A percentile compares a stretch with the other conserved stretches of the same genome.
Evolutionary conservation across 108 stramenopile species (phyloP).

Genomic region (Cyclostephanos invisitatus): DNA sequence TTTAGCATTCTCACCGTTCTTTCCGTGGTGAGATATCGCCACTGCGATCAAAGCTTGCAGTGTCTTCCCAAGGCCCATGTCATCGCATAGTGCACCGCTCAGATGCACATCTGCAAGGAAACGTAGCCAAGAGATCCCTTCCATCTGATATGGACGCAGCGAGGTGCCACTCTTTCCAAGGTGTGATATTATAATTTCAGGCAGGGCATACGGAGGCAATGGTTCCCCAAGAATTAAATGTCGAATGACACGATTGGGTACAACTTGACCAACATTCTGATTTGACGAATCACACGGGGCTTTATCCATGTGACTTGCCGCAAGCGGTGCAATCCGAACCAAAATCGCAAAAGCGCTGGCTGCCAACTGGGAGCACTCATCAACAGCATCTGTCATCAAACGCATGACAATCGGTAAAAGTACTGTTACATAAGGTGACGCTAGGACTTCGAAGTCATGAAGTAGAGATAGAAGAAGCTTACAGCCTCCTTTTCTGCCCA

Average conservation of each 20-base stretch:
- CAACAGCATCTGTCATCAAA: constrained; percentile 70
- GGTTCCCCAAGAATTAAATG: constrained; percentile 88
- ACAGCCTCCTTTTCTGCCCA: constrained; percentile 37
- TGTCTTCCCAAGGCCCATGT: constrained; percentile 85
- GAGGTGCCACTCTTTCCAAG: constrained; percentile 46
- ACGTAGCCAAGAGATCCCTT: constrained; percentile 85
- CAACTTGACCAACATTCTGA: not conserved
- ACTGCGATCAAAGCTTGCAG: constrained; percentile 72
- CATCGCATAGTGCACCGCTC: constrained; percentile 85
- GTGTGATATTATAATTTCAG: constrained; percentile 34
- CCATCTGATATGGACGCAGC: constrained; percentile 81
- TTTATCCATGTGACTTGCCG: constrained; percentile 29
- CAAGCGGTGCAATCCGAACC: constrained; percentile 79
- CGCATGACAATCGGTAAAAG: constrained; percentile 78
- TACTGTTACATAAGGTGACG: constrained; percentile 67
- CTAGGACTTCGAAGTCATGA: constrained; percentile 34
- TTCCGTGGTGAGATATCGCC: constrained; percentile 56
- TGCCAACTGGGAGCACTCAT: constrained; percentile 64
- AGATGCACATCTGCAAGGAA: constrained; percentile 79
- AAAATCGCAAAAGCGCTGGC: constrained; percentile 73
- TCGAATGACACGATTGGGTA: constrained; percentile 63
- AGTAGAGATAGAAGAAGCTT: constrained; percentile 46
- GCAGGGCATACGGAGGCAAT: constrained; percentile 64
- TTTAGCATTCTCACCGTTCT: not conserved
- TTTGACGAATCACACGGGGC: not conserved